These are phyloP conservation scores for Arthrobotrys entomopaga DNA, from an alignment of 2,329 filamentous ascomycete genomes.

Conservation along the genomic window DNA sequence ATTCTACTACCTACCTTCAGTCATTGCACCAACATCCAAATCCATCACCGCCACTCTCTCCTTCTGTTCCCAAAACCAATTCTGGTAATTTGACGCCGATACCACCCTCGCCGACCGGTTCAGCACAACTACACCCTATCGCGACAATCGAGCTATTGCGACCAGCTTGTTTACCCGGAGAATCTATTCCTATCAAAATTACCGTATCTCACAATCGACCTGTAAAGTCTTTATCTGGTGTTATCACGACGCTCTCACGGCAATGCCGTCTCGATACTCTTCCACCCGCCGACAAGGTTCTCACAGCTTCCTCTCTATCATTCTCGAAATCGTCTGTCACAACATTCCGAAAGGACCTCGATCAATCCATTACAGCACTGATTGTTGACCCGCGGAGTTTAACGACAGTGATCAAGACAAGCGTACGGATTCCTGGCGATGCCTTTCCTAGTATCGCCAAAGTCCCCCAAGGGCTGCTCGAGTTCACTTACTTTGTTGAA, in stretches of 20 bases:
- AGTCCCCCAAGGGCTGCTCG: constrained; percentile 92
- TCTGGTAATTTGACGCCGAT: constrained; percentile 34
- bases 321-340: constrained; percentile 82
- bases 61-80: constrained; percentile 66
- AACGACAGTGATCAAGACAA: constrained; percentile 81
- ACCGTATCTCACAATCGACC: constrained; percentile 87
- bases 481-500: constrained; percentile 92
- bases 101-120: constrained; percentile 48
- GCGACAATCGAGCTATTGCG: constrained; percentile 84
- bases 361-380: constrained; percentile 86
- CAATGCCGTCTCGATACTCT: constrained; percentile 88
- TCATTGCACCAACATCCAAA: constrained; percentile 66
- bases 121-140: constrained; percentile 66
- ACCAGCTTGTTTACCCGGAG: constrained; percentile 85
- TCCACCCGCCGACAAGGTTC: constrained; percentile 69
- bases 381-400: constrained; percentile 85
- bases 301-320: constrained; percentile 77
- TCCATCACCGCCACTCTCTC: constrained; percentile 73
- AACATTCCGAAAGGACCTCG: constrained; percentile 93
- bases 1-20: constrained; percentile 55
- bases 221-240: constrained; percentile 88
- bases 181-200: constrained; percentile 81
- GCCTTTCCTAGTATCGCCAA: constrained; percentile 89
- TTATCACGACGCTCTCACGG: constrained; percentile 91
- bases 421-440: constrained; percentile 86